A percentile compares a stretch with the other conserved stretches of the same genome.
Evolutionary conservation across 352 stramenopile genomes (phyloP).

Genomic region (Globisporangium barbulae): DNA sequence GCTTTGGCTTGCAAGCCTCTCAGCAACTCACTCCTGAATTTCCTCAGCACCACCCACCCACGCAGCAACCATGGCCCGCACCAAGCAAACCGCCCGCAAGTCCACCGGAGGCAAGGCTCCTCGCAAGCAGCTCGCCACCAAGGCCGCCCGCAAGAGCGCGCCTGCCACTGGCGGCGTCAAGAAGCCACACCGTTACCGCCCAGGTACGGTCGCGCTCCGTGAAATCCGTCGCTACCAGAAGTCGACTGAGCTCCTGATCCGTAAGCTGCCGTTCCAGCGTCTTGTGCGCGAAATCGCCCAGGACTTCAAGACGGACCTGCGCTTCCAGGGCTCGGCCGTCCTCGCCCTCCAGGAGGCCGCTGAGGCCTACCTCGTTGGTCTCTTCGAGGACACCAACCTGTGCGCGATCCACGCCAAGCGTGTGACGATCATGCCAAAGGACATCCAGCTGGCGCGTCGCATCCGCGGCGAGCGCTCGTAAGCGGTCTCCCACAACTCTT

Average conservation of each 20-base stretch:
- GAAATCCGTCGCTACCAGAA: conserved; percentile 98
- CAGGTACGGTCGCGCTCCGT: conserved; percentile 89
- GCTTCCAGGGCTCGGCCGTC: conserved; percentile 86
- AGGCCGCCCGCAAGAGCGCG: conserved; percentile 91
- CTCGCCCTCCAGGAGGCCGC: conserved; percentile 87
- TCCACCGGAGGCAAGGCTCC: conserved; percentile 93
- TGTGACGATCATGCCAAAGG: conserved; percentile 97
- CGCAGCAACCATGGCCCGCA: conserved; percentile 86
- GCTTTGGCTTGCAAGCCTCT: background rate
- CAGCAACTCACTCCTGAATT: conserved; percentile 49
- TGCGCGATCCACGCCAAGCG: conserved; percentile 95
- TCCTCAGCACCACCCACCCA: conserved; percentile 33
- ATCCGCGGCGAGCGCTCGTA: conserved; percentile 91
- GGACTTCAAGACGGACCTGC: conserved; percentile 87
- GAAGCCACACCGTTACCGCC: conserved; percentile 88
- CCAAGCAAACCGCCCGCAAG: conserved; percentile 96
- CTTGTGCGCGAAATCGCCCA: conserved; percentile 93
- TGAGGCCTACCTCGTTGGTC: conserved; percentile 92
- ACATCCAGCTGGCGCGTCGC: conserved; percentile 93
- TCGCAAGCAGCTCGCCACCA: conserved; percentile 92
- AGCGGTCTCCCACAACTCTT: conserved; percentile 42
- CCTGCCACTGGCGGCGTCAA: conserved; percentile 91
- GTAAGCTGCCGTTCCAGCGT: conserved; percentile 95
- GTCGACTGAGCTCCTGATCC: conserved; percentile 95
- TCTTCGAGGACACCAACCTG: conserved; percentile 96